Evolutionary conservation across 495 filamentous ascomycete species (phyloP), one percentile per base, ranked within the genome.

Genomic region (Penicillium psychrofluorescens): DNA sequence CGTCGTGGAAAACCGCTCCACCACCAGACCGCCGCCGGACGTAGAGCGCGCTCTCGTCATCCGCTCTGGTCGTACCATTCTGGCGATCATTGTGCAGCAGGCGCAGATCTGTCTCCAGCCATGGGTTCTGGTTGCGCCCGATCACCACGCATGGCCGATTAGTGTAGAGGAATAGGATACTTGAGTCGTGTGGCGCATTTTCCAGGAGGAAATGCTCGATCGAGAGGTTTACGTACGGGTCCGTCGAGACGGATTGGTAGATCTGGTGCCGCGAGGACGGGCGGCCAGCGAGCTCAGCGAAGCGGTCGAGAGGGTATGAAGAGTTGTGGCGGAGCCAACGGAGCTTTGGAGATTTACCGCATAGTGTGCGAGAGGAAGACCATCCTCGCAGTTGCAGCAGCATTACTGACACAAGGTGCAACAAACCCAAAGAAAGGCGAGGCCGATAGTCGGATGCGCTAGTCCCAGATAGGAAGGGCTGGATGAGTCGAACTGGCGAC

Each of bases 71-170:
- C 1, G 46, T 28, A n/a, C 32, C 31, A 11, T 36, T 49, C 11
- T 46, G 41, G 15, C 61, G 62, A 37, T 65, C 53, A 50, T 67
- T 62, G 39, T 66, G 59, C 1, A 89, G 64, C 8, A 74, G 67
- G 13, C 67, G 66, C 7, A 95, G 75, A 61, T 95, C 88, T 37
- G 85, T 81, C 62, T 98, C 92, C 8, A 87, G 71, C 90, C 90
- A 98, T 33, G 92, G 92, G 59, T 98, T 98, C 59, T 98, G 92
- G 61, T 98, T 98, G 37, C 91, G 84, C 11, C 92, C 92, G 45
- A 98, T 81, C 49, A 98, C 79, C 39, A 98, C 75, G 62, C 85
- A 84, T 7, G 91, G 89, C 10, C 72, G 66, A 63, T 98, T 97
- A 46, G 78, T 71, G 66, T 97, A 98, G 12, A 97, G 73, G 46